Percentiles rank a stretch among this genome's conserved stretches.
Conservation (phyloP, 2,329 filamentous ascomycete species). For the Celoporthe dispersa region DNA sequence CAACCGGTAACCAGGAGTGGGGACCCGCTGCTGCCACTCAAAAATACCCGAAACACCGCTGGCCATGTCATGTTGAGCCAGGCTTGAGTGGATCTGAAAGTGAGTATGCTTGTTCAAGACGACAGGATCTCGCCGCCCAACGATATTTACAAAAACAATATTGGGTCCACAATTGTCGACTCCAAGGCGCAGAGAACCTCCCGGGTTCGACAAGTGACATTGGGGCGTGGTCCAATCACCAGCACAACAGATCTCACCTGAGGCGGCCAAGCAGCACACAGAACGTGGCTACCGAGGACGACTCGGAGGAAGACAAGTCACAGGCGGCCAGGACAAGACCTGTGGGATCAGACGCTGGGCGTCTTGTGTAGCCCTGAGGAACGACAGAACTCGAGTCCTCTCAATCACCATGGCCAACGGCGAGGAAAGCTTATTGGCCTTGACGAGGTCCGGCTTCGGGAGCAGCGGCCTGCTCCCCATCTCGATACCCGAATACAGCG, state of each 20-base stretch:
- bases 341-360: conserved; percentile 34
- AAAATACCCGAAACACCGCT: neutral
- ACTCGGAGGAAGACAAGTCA: neutral
- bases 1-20: neutral
- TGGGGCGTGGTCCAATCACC: neutral
- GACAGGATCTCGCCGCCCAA: neutral
- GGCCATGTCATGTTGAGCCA: neutral
- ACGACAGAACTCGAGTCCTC: conserved; percentile 24
- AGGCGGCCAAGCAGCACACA: neutral
- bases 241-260: neutral
- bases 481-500: conserved; percentile 38
- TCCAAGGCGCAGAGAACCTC: neutral
- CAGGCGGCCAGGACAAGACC: neutral
- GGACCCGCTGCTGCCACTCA: neutral
- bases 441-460: conserved; percentile 31
- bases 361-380: conserved; percentile 31
- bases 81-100: conserved; percentile 26
- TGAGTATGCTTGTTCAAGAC: neutral
- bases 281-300: neutral
- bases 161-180: neutral
- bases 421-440: conserved; percentile 19
- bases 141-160: neutral
- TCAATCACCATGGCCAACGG: neutral
- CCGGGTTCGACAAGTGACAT: neutral
- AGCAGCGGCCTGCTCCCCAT: conserved; percentile 34